Percentiles rank a stretch among this genome's conserved stretches.
Evolutionary conservation across 257 asterid species (phyloP).

Genomic region (Capsicum rhomboideum): DNA sequence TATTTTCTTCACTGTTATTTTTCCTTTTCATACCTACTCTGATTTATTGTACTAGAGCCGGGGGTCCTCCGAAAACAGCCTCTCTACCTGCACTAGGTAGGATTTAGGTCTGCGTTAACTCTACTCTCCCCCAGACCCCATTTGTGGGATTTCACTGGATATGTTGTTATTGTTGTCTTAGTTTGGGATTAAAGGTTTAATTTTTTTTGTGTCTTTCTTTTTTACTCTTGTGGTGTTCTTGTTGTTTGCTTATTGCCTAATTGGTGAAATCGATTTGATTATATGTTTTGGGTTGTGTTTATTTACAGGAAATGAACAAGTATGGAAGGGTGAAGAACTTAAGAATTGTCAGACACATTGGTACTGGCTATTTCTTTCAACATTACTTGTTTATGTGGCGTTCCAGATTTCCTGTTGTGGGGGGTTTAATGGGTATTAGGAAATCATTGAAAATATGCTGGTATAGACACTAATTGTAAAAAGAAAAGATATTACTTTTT

Average conservation of each 20-base stretch:
- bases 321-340: conserved; percentile 77
- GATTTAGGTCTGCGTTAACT: no score
- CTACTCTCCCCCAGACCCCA: no score
- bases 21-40: no score
- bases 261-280: background rate
- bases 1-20: no score
- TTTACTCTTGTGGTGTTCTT: background rate
- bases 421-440: background rate
- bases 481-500: background rate
- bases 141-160: no score
- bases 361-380: background rate
- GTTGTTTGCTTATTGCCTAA: background rate
- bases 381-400: background rate
- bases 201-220: background rate
- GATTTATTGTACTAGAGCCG: no score
- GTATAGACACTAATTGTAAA: background rate
- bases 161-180: background rate
- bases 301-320: conserved; percentile 64
- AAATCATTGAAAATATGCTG: background rate
- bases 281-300: background rate
- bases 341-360: conserved; percentile 78
- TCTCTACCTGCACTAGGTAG: no score
- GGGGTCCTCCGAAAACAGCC: no score
- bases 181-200: background rate
- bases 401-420: background rate